A percentile compares a stretch with the other conserved stretches of the same genome.
phyloP scores from a whole-genome alignment of 805 yeast species.

The Candida tammaniensis region DNA sequence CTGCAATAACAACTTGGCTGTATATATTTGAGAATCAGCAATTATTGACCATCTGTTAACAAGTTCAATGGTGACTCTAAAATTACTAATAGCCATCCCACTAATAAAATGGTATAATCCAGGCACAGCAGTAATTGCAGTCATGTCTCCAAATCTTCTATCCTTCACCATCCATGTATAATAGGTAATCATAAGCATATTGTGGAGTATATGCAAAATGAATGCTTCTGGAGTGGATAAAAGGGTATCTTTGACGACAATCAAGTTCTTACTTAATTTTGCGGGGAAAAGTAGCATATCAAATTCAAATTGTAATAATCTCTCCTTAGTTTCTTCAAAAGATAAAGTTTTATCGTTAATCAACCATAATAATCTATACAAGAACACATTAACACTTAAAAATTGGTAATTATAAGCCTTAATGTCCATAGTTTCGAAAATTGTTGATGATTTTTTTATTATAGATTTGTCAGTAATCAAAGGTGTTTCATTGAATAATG shows the following conservation, averaged over 20 bases:
- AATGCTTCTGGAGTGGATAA: slow-evolving; percentile 20
- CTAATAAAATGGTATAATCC: slow-evolving; percentile 21
- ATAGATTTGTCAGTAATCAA: slow-evolving; percentile 10
- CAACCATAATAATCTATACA: slow-evolving; percentile 17
- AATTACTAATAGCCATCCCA: slow-evolving; percentile 21
- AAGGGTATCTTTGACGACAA: slow-evolving; percentile 18
- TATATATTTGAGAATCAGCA: slow-evolving; percentile 15
- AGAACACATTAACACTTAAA: slow-evolving; percentile 13
- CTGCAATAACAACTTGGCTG: slow-evolving; percentile 15
- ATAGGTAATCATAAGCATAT: slow-evolving; percentile 16
- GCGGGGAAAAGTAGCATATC: slow-evolving; percentile 23
- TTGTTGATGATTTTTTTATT: slow-evolving; percentile 2
- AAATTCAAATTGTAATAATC: slow-evolving; percentile 18
- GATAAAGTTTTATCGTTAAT: slow-evolving; percentile 5
- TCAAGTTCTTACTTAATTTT: slow-evolving; percentile 17
- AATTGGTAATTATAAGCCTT: slow-evolving; percentile 16
- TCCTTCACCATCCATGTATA: slow-evolving; percentile 15
- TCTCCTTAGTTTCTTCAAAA: slow-evolving; percentile 8
- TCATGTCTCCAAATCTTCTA: slow-evolving; percentile 13
- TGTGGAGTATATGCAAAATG: slow-evolving; percentile 19
- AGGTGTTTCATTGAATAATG: slow-evolving; percentile 11
- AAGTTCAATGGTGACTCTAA: slow-evolving; percentile 14
- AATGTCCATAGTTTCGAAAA: slow-evolving; percentile 9
- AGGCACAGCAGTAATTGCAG: slow-evolving; percentile 19
- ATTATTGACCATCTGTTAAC: slow-evolving; percentile 17